phyloP scores from a whole-genome alignment of 1,139 yeast species.

The Pichia sp. region DNA sequence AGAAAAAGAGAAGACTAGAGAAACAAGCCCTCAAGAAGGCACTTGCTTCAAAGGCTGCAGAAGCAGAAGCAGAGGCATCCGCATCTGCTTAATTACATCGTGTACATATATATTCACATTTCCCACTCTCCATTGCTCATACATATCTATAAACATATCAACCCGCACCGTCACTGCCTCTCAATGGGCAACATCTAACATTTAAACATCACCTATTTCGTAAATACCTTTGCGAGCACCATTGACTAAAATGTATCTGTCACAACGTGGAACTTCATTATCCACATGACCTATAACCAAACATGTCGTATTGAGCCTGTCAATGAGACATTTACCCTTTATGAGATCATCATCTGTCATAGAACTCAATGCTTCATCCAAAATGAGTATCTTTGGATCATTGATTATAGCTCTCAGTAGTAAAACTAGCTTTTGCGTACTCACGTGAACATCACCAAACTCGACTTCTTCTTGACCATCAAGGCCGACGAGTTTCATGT shows the following conservation, averaged over 20 bases:
- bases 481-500: constrained; percentile 30
- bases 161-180: no score
- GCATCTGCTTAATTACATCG: neutral
- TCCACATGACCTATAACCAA: constrained; percentile 73
- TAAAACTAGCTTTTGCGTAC: constrained; percentile 73
- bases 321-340: constrained; percentile 59
- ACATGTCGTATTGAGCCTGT: constrained; percentile 50
- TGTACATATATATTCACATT: no score
- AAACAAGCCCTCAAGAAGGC: constrained; percentile 27
- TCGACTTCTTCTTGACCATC: constrained; percentile 28
- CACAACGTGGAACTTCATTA: constrained; percentile 54
- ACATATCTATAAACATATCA: no score
- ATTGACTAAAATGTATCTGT: constrained; percentile 38
- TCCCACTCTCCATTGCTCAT: no score
- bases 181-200: neutral
- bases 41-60: constrained; percentile 7
- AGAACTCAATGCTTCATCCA: constrained; percentile 92
- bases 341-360: constrained; percentile 67
- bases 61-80: neutral
- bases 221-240: constrained; percentile 26
- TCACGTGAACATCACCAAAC: constrained; percentile 52
- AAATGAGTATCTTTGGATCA: constrained; percentile 66
- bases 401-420: constrained; percentile 72
- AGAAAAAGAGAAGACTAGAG: constrained; percentile 36
- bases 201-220: constrained; percentile 15